Conservation (phyloP, 2,329 filamentous ascomycete species). For the Tolypocladium ovalisporum region DNA sequence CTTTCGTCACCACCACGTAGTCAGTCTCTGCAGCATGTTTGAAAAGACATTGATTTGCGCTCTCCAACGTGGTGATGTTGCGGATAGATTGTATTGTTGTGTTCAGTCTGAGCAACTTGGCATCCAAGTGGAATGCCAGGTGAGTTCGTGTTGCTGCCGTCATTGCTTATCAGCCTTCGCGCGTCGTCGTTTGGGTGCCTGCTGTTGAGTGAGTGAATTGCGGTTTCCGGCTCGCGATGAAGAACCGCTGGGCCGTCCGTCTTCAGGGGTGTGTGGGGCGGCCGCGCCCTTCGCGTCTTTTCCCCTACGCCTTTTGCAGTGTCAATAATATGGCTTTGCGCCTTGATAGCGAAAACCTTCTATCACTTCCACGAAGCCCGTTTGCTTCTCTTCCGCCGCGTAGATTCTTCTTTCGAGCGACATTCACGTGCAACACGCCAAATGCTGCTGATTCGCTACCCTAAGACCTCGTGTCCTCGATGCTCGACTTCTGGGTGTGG, state of each 20-base stretch:
- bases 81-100: conserved; percentile 34
- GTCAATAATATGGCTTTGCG: background rate
- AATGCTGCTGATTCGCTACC: no score
- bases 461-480: no score
- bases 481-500: no score
- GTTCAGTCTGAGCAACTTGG: conserved; percentile 29
- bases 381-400: no score
- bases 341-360: background rate
- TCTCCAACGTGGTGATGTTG: conserved; percentile 37
- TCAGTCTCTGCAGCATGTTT: conserved; percentile 41
- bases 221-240: background rate
- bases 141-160: conserved; percentile 17
- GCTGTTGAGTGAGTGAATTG: background rate
- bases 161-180: background rate
- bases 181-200: background rate
- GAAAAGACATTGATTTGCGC: conserved; percentile 43
- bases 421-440: no score
- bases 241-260: background rate
- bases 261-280: background rate
- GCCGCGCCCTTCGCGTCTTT: background rate
- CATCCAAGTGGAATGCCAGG: conserved; percentile 33
- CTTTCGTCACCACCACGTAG: conserved; percentile 47
- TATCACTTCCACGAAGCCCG: no score
- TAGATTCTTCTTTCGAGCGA: no score
- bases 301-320: background rate